These are phyloP conservation scores for Fusarium drepaniforme DNA, from an alignment of 2,329 filamentous ascomycete genomes.

Conservation along the genomic window DNA sequence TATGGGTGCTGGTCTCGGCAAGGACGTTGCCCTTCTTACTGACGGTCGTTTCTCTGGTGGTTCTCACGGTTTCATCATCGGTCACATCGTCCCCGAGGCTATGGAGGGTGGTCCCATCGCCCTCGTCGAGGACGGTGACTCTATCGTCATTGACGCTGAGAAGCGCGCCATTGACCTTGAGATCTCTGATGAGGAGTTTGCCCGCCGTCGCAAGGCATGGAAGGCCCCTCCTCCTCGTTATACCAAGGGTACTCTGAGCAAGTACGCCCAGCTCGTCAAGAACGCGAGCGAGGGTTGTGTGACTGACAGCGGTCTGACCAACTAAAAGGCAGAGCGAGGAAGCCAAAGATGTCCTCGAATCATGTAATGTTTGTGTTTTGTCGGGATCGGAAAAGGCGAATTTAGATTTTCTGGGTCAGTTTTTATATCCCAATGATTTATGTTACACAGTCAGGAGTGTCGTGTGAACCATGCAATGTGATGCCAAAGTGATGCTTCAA, in stretches of 20 bases:
- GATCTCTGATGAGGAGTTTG: constrained; percentile 74
- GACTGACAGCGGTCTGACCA: constrained; percentile 58
- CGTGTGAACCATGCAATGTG: not conserved
- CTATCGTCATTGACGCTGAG: constrained; percentile 85
- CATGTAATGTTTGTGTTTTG: constrained; percentile 40
- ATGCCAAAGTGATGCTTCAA: not conserved
- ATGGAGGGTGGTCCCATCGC: constrained; percentile 88
- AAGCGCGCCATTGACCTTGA: constrained; percentile 76
- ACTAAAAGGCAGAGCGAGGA: constrained; percentile 24
- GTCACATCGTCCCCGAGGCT: constrained; percentile 89
- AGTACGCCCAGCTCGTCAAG: constrained; percentile 73
- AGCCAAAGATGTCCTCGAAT: constrained; percentile 17
- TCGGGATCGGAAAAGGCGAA: constrained; percentile 46
- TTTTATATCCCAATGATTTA: constrained; percentile 31
- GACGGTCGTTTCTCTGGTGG: constrained; percentile 85
- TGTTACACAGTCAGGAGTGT: not conserved
- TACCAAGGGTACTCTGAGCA: constrained; percentile 75
- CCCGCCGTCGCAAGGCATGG: constrained; percentile 69
- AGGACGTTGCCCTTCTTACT: constrained; percentile 80
- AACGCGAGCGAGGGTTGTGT: constrained; percentile 71
- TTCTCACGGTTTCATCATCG: constrained; percentile 88
- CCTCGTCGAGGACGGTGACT: constrained; percentile 84
- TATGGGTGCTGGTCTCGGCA: constrained; percentile 88
- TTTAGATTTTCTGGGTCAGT: constrained; percentile 37
- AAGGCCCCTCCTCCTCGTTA: constrained; percentile 70